Evolutionary conservation across 129 eudicot species (phyloP), one percentile per base, ranked within the genome.

Genomic region (Gnaphalium uliginosum): DNA sequence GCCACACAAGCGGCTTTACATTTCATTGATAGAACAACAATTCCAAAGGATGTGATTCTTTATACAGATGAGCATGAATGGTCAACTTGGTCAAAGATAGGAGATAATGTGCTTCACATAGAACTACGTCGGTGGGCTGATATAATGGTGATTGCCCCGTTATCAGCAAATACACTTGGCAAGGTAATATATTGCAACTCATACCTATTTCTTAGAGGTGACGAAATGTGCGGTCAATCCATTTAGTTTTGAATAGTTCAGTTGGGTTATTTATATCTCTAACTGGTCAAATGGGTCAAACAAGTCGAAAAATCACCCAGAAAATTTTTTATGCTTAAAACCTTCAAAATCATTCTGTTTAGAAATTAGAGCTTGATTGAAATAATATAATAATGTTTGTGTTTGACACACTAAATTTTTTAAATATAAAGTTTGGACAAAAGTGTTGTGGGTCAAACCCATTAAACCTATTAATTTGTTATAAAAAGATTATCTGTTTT

Each of bases 91-190:
- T 79, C 78, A 22, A 93, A 81, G 81, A 88, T 90, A 3, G 98
- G 98, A 30, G 98, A 90, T 24, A 67, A 50, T 24, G 98, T 93
- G 71, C 92, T 93, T 35, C 98, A 93, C 83, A 90, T 90, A 61
- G 96, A 90, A 87, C 88, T 93, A 21, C 86, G 98, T 8, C 81
- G 84, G 43, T 93, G 98, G 96, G 98, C 98, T 69, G 98, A 90
- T 81, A 85, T 93, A 35, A 86, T 93, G 98, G 92, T 93, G 18
- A 93, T 93, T 65, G 96, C 98, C 41, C 98, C 98, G 5, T 79
- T 93, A 48, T 93, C 96, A 25, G 98, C 98, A 59, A 93, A 93
- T 81, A 93, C 98, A 9, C 95, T 90, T 56, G 98, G 87, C 68
- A 90, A 93, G 95, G 98, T 93, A 77, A 68, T 30, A 29, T 57